Conservation (phyloP, 805 yeast genomes). For the Candida jianshihensis region DNA sequence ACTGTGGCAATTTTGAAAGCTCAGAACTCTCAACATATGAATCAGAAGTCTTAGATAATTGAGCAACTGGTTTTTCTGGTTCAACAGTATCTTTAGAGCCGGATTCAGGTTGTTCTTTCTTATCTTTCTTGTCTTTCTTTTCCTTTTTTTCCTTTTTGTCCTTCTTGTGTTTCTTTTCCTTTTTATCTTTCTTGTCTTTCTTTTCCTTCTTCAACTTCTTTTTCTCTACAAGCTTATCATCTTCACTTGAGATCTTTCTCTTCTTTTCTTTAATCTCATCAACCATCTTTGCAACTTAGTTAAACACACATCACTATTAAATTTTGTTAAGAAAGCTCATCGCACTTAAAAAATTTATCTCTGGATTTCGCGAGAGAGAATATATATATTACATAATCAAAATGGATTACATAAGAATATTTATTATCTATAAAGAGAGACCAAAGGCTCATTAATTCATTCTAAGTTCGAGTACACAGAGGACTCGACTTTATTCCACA, state of each 20-base stretch:
- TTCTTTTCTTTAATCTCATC: conserved; percentile 21
- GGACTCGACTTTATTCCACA: conserved; percentile 1
- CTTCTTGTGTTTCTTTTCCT: conserved; percentile 17
- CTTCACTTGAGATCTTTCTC: conserved; percentile 17
- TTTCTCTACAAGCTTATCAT: conserved; percentile 15
- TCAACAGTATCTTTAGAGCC: conserved; percentile 19
- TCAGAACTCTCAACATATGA: conserved; percentile 33
- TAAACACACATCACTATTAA: no score
- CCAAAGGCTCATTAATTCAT: no score
- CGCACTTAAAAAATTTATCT: not conserved
- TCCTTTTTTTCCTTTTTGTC: conserved; percentile 18
- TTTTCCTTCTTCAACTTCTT: conserved; percentile 23
- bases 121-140: conserved; percentile 20
- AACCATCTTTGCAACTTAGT: conserved; percentile 13
- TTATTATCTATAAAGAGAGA: no score
- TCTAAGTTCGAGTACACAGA: not conserved
- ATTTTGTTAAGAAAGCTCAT: no score
- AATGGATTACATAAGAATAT: no score
- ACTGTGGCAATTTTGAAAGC: conserved; percentile 36
- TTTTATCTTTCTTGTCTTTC: conserved; percentile 34
- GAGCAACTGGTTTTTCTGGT: conserved; percentile 13
- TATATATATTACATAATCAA: no score
- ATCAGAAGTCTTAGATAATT: not conserved
- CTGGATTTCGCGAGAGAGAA: no score
- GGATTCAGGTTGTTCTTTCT: conserved; percentile 25